Evolutionary conservation across 2,329 filamentous ascomycete genomes (phyloP), one percentile per base, ranked within the genome.

Genomic region (Alternaria arbusti): DNA sequence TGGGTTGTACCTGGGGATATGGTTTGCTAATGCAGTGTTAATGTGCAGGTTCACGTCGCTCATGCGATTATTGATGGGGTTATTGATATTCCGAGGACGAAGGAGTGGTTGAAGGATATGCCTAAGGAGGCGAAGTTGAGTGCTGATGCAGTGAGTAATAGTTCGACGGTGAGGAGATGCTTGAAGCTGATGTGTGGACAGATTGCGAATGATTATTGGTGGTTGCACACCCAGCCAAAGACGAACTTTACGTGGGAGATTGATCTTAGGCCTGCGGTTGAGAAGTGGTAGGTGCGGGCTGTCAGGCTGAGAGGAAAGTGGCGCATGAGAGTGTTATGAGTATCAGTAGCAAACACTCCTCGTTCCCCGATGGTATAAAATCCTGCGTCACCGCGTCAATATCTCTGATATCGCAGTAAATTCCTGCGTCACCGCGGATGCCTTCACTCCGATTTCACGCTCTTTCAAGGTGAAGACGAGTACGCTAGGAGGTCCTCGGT

Each of bases 121-220:
- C 83, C 84, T 22, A 81, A 85, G 6, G 88, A 90, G 78, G 87
- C 85, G 0, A 95, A 94, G 83, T 88, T 97, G 64, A 89, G 82
- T 65, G 86, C 93, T 9, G 90, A 92, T 67, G 91, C 90, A 69
- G 91, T 93, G 79, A 84, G 90, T 85, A 9, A 1, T n/a, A 26
- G 26, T 10, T 9, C 9, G 26, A 26, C n/a, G 44, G 28, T 26
- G 6, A 26, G 15, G 13, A 15, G 25, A 52, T 10, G 12, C 15
- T 26, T 9, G 26, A 26, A 46, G 43, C 61, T 67, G 40, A 65
- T 49, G 15, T 7, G 6, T 17, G 5, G 5, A 40, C 63, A 95
- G 89, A 96, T 97, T 84, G 93, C 93, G 11, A 92, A 96, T 68
- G 87, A 88, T 11, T 97, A 97, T 74, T 97, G 93, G 92, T 84